Evolutionary conservation across 106 monocot species (phyloP).

Genomic region (Gastrodia elata): DNA sequence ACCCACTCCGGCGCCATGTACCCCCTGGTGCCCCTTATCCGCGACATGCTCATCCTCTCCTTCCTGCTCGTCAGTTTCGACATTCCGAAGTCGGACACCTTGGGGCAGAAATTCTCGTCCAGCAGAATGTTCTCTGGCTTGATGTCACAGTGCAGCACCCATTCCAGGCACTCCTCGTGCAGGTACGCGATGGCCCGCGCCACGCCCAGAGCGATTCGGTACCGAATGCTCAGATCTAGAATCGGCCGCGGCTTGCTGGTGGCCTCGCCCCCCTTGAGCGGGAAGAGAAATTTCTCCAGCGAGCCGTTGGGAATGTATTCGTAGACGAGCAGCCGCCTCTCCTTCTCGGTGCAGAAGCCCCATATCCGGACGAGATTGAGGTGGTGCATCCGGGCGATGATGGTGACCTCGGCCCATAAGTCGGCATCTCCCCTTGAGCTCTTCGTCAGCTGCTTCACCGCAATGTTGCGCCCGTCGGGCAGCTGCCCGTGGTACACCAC

Average conservation of each 20-base stretch:
- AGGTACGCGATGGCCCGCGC: constrained; percentile 79
- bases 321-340: constrained; percentile 68
- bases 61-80: constrained; percentile 65
- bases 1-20: constrained; percentile 96
- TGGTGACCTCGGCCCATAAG: constrained; percentile 75
- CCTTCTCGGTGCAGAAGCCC: constrained; percentile 86
- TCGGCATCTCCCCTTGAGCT: constrained; percentile 47
- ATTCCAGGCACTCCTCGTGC: constrained; percentile 85
- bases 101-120: constrained; percentile 78
- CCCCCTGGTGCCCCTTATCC: constrained; percentile 56
- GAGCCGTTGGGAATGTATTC: constrained; percentile 80
- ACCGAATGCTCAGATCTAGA: constrained; percentile 55
- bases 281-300: constrained; percentile 63
- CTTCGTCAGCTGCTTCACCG: constrained; percentile 42
- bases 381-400: constrained; percentile 86
- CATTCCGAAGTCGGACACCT: constrained; percentile 77
- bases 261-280: background rate
- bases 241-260: constrained; percentile 2
- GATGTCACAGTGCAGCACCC: constrained; percentile 88
- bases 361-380: constrained; percentile 77
- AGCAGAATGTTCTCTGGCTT: constrained; percentile 87
- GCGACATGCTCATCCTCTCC: constrained; percentile 58
- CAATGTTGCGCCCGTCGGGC: constrained; percentile 39
- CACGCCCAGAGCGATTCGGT: constrained; percentile 70
- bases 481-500: constrained; percentile 44